Base-by-base conservation (phyloP, 2,329 filamentous ascomycete species). In the Macrophomina phaseolina region DNA sequence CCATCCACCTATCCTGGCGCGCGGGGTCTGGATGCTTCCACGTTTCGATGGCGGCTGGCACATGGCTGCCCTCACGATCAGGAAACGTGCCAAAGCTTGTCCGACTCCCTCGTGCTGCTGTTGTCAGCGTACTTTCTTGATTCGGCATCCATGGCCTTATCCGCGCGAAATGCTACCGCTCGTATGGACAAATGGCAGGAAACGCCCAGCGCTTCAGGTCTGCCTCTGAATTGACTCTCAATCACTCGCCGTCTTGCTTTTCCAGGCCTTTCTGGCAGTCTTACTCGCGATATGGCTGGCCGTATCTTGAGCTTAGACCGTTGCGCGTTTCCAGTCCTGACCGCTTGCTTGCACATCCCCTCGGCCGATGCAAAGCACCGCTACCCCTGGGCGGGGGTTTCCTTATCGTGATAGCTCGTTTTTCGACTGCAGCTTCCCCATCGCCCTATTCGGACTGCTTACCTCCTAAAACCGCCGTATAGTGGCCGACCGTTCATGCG, bases 21-120 rank as follows among this genome's bases (percentile, higher is more conserved):
- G 58, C 58, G 58, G 58, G 42, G 58, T 62, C 58, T 62, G 40
- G 58, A 62, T 62, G 58, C 45, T 49, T 62, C 58, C 40, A 28
- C 30, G 16, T 45, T 61, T 46, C 58, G 58, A 49, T 49, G 58
- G 38, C 58, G 58, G 32, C 45, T 49, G 58, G n/a, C 58, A 46
- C 40, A 45, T 46, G 40, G 40, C 55, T 46, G 5, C 18, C 55
- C 38, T 42, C 38, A 32, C 55, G 36, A 58, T 45, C 58, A 38
- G 58, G 42, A 23, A 38, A 30, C 45, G 40, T 32, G 45, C 42
- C 56, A 48, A 46, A 61, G 56, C 40, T 61, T 28, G 42, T 36
- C 16, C 42, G 23, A 34, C 36, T 36, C 28, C 32, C 14, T 7
- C 40, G 7, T n/a, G 49, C 49, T 30, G 12, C 49, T 34, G 49